Base-by-base conservation (phyloP, 169 alveolate genomes). In the Plasmodium fragile region DNA sequence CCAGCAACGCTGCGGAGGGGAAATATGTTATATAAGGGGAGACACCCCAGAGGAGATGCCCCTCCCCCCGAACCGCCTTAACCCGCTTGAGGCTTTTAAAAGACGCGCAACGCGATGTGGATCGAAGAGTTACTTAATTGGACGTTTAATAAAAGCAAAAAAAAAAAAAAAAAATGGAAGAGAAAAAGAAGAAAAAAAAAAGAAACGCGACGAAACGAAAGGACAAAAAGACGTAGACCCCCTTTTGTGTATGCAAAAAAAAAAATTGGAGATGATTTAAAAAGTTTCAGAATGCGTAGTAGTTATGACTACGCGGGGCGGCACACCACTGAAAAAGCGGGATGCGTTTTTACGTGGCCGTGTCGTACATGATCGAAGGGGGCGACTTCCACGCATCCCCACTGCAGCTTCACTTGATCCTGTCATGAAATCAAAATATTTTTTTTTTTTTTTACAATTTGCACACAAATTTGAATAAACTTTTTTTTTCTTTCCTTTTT, bases 81-180 rank as follows among this genome's bases (percentile, higher is more conserved):
- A 65, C 6, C 36, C n/a, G 13, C 36, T 18, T 18, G 36, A 18
- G 75, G 34, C 28, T 59, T n/a, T 59, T 59, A 59, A 59, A 59
- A 59, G 75, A 59, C 75, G 36, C 75, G 75, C 75, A 59, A 75
- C 10, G n/a, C 25, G 55, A 75, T 18, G 55, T 75, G 70, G n/a
- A 30, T 43, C 28, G 69, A 80, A 34, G 25, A 30, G 89, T 81
- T 81, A 81, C 52, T 81, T 81, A 81, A 81, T 81, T 81, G 34
- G 34, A 81, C 71, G 89, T 53, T 81, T 81, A 49, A 18, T 49
- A 81, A 81, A 28, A 53, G 22, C 30, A 49, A 81, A 49, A 80
- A 49, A 5, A 28, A 80, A 80, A 28, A 45, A 18, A 18, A 78
- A 78, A 78, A 10, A 16, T 0, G 8, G 18, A 45, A 45, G 8